Conservation (phyloP, 225 moss, liverwort and hornwort genomes). For the Rhytidiadelphus loreus region DNA sequence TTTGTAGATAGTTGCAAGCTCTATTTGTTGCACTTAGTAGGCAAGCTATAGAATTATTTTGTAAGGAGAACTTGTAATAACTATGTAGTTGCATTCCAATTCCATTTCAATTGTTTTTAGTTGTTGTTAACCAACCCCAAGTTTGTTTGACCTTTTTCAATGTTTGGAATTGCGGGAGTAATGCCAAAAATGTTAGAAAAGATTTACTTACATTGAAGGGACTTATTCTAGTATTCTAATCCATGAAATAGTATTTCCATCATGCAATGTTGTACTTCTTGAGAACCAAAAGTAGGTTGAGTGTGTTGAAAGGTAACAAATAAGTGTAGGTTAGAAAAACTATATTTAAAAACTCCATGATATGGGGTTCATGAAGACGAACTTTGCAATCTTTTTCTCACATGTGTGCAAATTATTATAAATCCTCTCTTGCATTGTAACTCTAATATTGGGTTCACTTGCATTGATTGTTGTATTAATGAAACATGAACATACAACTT, state of each 20-base stretch:
- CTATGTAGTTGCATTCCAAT: background rate
- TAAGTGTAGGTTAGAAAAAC: background rate
- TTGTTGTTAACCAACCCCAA: background rate
- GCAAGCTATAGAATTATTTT: background rate
- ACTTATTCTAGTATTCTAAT: background rate
- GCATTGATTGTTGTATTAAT: background rate
- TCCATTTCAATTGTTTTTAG: background rate
- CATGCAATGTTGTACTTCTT: background rate
- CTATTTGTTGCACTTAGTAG: background rate
- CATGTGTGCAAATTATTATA: no score
- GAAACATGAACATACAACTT: background rate
- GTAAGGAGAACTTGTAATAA: background rate
- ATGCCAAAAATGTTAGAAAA: no score
- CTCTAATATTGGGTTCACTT: background rate
- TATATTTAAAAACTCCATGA: background rate
- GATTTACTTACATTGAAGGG: background rate
- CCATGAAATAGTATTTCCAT: background rate
- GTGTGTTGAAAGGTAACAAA: background rate
- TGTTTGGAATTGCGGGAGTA: accelerated
- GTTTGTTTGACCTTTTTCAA: background rate
- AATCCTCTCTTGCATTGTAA: background rate
- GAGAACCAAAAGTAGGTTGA: background rate
- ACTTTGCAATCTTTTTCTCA: background rate
- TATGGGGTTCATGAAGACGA: no score
- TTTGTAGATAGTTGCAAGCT: background rate